phyloP scores from a whole-genome alignment of 331 rosid genomes.

The Erythrophleum ivorense region DNA sequence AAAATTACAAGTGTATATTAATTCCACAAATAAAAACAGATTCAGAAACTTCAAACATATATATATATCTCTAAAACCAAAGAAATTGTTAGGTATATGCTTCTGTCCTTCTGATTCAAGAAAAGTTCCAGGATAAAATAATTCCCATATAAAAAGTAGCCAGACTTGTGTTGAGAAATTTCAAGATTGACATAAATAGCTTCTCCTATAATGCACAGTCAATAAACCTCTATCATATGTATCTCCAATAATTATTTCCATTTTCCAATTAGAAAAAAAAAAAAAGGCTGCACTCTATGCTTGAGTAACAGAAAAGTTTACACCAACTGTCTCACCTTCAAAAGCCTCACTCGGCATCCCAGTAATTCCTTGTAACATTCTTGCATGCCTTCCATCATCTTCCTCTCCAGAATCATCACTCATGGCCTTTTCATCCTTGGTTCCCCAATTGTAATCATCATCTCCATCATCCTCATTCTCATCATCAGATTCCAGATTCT shows the following conservation, averaged over 20 bases:
- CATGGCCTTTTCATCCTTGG: slow-evolving; percentile 35
- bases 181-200: background rate
- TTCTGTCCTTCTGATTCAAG: background rate
- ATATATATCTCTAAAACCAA: background rate
- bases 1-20: slow-evolving; percentile 15
- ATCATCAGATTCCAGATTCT: slow-evolving; percentile 78
- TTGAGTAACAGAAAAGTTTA: background rate
- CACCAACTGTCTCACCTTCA: slow-evolving; percentile 54
- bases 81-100: background rate
- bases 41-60: background rate
- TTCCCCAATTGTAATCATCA: slow-evolving; percentile 31
- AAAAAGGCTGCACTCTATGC: background rate
- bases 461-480: slow-evolving; percentile 50
- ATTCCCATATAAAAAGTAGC: background rate
- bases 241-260: background rate
- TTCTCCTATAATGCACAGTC: background rate
- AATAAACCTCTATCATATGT: slow-evolving; percentile 9
- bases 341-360: slow-evolving; percentile 68
- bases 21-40: slow-evolving; percentile 18
- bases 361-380: slow-evolving; percentile 70
- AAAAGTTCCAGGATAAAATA: background rate
- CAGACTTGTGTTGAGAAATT: slow-evolving; percentile 11
- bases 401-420: slow-evolving; percentile 55
- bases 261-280: background rate
- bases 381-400: slow-evolving; percentile 58